Base-by-base conservation (phyloP, 257 asterid species). In the Capsicum pubescens region DNA sequence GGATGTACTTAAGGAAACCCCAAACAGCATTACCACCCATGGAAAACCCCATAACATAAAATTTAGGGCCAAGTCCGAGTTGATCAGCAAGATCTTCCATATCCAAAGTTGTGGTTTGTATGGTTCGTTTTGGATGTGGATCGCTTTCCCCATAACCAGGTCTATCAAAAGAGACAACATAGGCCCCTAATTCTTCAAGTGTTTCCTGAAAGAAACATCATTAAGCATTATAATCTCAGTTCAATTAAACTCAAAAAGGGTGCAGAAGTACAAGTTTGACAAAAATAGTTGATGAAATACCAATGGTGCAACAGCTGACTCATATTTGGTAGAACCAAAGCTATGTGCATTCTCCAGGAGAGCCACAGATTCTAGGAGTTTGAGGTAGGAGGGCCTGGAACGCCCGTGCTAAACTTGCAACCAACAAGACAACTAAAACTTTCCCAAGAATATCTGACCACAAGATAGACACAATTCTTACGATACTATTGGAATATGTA, bases 331-430 rank as follows among this genome's bases (percentile, higher is more conserved):
- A 82, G 91, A 85, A 83, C 90, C 85, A 86, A 91, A 94, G 70
- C 97, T 97, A 88, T 93, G 98, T 83, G 91, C n/a, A n/a, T n/a
- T n/a, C n/a, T n/a, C n/a, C n/a, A n/a, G n/a, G n/a, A n/a, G n/a
- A n/a, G n/a, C n/a, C n/a, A n/a, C n/a, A n/a, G n/a, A n/a, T n/a
- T n/a, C n/a, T n/a, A n/a, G n/a, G n/a, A n/a, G n/a, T n/a, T n/a
- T n/a, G n/a, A n/a, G n/a, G n/a, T n/a, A n/a, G n/a, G n/a, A n/a
- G n/a, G n/a, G n/a, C n/a, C n/a, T 87, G 90, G 82, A 91, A 88
- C 17, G 87, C 88, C 95, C 95, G 92, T 17, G 94, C 95, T 67
- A 92, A 85, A 82, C 88, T 19, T 82, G 93, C 95, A 13, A 89
- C 63, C 76, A 89, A 80, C 87, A 91, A 69, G 71, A 91, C 89